Base-by-base conservation (phyloP, 2,329 filamentous ascomycete genomes). In the Penicillium digitatum region DNA sequence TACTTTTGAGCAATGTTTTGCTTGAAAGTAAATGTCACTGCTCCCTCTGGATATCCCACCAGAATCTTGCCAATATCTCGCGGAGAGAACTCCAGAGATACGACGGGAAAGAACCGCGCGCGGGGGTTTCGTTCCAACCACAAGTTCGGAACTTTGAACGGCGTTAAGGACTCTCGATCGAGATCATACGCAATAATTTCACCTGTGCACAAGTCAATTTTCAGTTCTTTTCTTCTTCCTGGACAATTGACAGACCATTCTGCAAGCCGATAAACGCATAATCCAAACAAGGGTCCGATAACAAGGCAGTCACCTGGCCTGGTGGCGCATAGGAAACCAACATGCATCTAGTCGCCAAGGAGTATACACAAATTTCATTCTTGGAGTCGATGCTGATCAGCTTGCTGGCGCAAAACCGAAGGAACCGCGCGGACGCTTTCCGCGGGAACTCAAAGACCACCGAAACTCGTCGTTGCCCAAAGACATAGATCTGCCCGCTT, bases 151-250 rank as follows among this genome's bases (percentile, higher is more conserved):
- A 99, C 84, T 54, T 84, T 85, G 72, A 96, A 92, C 0, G 86
- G 84, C 14, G 90, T 85, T 56, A 94, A 76, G 29, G 80, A 79
- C 68, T 90, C 86, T 56, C 92, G 83, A 68, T 97, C 94, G 53
- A 99, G 79, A 71, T 99, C 94, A 70, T 93, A 99, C n/a, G 90
- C 90, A 56, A 93, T 81, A 11, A 97, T 80, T 55, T 97, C 92
- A 57, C 93, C 82, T 78, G 64, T 38, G 4, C 12, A 14, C 24
- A 35, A 0, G 38, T 56, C 16, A 61, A 47, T 24, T 2, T 10
- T 18, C 12, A 2, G 12, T 34, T 2, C 8, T 22, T 14, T 18
- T 20, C n/a, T 5, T 22, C 12, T 26, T 9, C 1, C 16, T 4
- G n/a, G 5, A 6, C 51, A 31, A 20, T 37, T 38, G 18, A 70